phyloP scores from a whole-genome alignment of 306 rosid species.

The Senna tora region DNA sequence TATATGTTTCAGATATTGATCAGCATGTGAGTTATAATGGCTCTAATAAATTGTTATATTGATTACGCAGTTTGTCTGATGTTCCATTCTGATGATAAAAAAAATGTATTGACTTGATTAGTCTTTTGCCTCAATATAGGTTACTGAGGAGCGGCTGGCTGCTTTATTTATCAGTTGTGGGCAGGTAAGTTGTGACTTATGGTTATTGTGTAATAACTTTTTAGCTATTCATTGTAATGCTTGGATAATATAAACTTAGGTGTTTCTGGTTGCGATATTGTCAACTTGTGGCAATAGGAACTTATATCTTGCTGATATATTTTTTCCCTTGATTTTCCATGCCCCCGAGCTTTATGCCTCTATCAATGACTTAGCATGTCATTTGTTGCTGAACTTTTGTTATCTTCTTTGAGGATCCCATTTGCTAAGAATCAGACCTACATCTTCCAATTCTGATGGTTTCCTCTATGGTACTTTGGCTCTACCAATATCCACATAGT shows the following conservation, averaged over 20 bases:
- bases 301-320: no score
- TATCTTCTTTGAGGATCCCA: constrained; percentile 6
- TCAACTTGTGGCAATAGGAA: no score
- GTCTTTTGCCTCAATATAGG: constrained; percentile 53
- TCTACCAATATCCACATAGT: constrained; percentile 10
- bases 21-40: constrained; percentile 66
- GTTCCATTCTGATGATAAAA: constrained; percentile 18
- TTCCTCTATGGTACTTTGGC: neutral
- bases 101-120: constrained; percentile 29
- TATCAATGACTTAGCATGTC: no score
- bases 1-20: constrained; percentile 96
- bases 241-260: no score
- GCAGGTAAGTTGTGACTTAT: constrained; percentile 62
- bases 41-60: constrained; percentile 12
- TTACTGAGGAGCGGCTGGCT: constrained; percentile 98
- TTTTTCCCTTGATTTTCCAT: no score
- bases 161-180: constrained; percentile 88
- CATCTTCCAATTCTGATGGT: constrained; percentile 4
- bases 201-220: constrained; percentile 13
- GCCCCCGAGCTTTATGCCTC: no score
- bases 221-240: neutral
- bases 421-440: neutral
- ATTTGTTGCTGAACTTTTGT: neutral
- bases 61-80: constrained; percentile 9
- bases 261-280: no score